phyloP scores from a whole-genome alignment of 225 moss, liverwort and hornwort genomes.

The Sphagnum tenellum region DNA sequence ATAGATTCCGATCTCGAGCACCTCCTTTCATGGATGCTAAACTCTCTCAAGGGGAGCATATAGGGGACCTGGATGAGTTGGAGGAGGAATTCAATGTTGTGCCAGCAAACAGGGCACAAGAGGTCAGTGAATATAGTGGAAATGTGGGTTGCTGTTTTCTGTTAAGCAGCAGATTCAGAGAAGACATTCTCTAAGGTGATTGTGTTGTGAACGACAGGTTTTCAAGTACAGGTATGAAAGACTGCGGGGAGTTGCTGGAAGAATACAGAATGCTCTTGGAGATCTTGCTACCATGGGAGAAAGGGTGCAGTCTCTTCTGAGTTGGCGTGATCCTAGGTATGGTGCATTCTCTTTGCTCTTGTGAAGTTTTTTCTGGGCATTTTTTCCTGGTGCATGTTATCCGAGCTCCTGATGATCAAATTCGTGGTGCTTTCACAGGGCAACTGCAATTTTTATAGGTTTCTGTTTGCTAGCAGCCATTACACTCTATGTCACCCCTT shows the following conservation, averaged over 20 bases:
- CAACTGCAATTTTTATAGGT: slow-evolving; percentile 20
- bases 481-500: slow-evolving; percentile 37
- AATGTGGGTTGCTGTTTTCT: too few relatives aligned
- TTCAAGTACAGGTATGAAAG: slow-evolving; percentile 72
- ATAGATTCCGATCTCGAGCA: slow-evolving; percentile 50
- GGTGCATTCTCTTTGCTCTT: not conserved
- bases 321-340: slow-evolving; percentile 91
- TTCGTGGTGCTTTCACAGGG: slow-evolving; percentile 12
- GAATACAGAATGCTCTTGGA: slow-evolving; percentile 78
- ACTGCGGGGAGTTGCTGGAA: slow-evolving; percentile 78
- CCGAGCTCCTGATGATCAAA: too few relatives aligned
- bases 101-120: slow-evolving; percentile 67
- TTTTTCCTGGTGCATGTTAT: too few relatives aligned
- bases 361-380: too few relatives aligned
- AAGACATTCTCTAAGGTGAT: too few relatives aligned
- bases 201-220: slow-evolving; percentile 21
- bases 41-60: slow-evolving; percentile 87
- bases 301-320: slow-evolving; percentile 70
- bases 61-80: slow-evolving; percentile 73
- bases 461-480: slow-evolving; percentile 36
- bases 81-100: slow-evolving; percentile 97
- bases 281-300: slow-evolving; percentile 86
- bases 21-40: slow-evolving; percentile 95
- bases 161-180: too few relatives aligned
- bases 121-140: slow-evolving; percentile 16